These are phyloP conservation scores for Funneliformis caledonium DNA, from an alignment of 371 early-diverging fungal species.

Conservation along the genomic window DNA sequence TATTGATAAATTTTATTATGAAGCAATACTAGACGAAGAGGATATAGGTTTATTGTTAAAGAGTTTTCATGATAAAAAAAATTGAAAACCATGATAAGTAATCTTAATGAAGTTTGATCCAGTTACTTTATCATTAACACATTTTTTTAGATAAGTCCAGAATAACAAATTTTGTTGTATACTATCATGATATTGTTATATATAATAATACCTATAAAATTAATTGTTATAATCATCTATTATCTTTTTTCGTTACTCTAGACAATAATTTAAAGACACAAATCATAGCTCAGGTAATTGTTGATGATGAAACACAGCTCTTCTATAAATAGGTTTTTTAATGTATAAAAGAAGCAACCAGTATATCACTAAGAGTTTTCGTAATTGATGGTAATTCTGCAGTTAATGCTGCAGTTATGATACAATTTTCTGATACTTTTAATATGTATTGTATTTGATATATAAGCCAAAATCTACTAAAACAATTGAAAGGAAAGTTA, in stretches of 20 bases:
- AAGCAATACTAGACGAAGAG: too few species aligned
- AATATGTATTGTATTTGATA: background rate
- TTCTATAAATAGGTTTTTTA: background rate
- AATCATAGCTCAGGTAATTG: background rate
- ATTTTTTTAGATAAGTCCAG: too few species aligned
- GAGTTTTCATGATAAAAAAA: too few species aligned
- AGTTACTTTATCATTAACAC: too few species aligned
- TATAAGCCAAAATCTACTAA: background rate
- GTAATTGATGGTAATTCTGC: background rate
- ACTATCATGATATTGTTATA: too few species aligned
- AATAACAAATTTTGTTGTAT: too few species aligned
- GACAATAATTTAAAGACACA: background rate
- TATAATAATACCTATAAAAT: too few species aligned
- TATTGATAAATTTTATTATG: too few species aligned
- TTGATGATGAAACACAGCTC: background rate
- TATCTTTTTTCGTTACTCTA: background rate
- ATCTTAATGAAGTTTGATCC: too few species aligned
- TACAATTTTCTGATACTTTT: background rate
- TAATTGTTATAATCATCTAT: background rate
- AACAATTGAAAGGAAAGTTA: background rate
- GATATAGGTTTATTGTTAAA: too few species aligned
- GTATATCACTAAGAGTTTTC: background rate
- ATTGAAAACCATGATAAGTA: too few species aligned
- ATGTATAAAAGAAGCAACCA: background rate
- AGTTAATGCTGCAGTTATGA: background rate